Conservation (phyloP, 768 basidiomycete genomes). For the Russula olivacea region DNA sequence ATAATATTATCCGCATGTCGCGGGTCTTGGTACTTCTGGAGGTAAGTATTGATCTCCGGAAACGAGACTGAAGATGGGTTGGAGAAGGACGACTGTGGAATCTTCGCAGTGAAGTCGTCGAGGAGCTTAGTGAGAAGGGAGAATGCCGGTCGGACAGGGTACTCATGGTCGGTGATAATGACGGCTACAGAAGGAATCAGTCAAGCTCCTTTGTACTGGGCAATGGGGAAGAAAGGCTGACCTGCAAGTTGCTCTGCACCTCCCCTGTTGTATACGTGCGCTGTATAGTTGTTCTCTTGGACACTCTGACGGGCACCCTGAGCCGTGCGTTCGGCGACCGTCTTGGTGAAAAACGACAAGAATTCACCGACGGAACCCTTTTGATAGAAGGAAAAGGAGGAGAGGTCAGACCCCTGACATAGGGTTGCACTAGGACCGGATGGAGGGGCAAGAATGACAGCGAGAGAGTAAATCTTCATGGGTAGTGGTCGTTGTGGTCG, state of each 20-base stretch:
- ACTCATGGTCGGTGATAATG: conserved; percentile 91
- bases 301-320: conserved; percentile 90
- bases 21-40: conserved; percentile 95
- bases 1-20: conserved; percentile 96
- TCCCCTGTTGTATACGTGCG: conserved; percentile 89
- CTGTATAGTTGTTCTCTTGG: conserved; percentile 88
- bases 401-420: conserved; percentile 68
- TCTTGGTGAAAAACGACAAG: conserved; percentile 90
- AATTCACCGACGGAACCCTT: conserved; percentile 83
- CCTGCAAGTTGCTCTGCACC: conserved; percentile 83
- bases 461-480: conserved; percentile 87
- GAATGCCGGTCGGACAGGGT: conserved; percentile 94
- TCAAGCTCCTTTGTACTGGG: conserved; percentile 15
- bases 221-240: conserved; percentile 33
- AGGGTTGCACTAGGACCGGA: conserved; percentile 61
- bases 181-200: conserved; percentile 49
- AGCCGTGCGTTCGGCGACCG: conserved; percentile 81
- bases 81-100: conserved; percentile 63
- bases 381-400: conserved; percentile 93
- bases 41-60: conserved; percentile 67
- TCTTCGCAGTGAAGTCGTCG: conserved; percentile 83
- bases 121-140: conserved; percentile 88
- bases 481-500: conserved; percentile 11
- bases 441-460: conserved; percentile 63
- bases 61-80: conserved; percentile 68